Evolutionary conservation across 1,284 basidiomycete species (phyloP).

Genomic region (Pseudozyma pruni): DNA sequence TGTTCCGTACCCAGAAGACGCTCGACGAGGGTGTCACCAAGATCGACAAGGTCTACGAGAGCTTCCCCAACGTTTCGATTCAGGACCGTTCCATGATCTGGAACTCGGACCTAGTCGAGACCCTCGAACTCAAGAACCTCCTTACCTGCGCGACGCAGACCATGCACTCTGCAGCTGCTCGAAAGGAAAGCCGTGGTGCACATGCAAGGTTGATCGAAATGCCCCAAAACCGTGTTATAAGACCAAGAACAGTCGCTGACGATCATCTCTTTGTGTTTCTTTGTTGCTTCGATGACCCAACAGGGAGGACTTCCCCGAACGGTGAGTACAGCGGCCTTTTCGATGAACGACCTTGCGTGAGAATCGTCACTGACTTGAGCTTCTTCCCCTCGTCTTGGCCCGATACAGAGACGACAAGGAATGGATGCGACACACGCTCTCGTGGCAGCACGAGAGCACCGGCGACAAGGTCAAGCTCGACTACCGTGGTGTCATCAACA

Average conservation of each 20-base stretch:
- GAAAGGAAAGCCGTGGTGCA: conserved; percentile 96
- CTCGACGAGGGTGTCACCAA: conserved; percentile 92
- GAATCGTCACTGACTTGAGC: too few relatives aligned
- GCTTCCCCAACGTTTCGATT: conserved; percentile 89
- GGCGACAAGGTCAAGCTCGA: conserved; percentile 84
- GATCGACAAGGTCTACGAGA: conserved; percentile 85
- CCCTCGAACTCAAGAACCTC: conserved; percentile 94
- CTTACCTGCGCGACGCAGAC: conserved; percentile 96
- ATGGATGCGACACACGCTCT: conserved; percentile 63
- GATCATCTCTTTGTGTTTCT: too few relatives aligned
- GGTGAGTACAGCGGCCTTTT: too few relatives aligned
- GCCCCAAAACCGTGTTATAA: too few relatives aligned
- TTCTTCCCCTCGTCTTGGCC: too few relatives aligned
- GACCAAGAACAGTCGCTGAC: too few relatives aligned
- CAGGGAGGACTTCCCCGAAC: conserved; percentile 91
- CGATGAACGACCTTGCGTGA: too few relatives aligned
- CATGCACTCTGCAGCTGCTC: conserved; percentile 90
- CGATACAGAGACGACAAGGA: conserved; percentile 81
- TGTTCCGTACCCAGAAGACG: conserved; percentile 82
- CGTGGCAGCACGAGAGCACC: conserved; percentile 53
- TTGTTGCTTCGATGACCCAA: too few relatives aligned
- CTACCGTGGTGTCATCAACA: conserved; percentile 86
- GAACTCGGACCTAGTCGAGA: conserved; percentile 88
- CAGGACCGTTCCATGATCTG: conserved; percentile 99
- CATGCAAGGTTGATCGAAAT: too few relatives aligned